phyloP scores from a whole-genome alignment of 78 protist genomes.

The Creolimax fragrantissima region DNA sequence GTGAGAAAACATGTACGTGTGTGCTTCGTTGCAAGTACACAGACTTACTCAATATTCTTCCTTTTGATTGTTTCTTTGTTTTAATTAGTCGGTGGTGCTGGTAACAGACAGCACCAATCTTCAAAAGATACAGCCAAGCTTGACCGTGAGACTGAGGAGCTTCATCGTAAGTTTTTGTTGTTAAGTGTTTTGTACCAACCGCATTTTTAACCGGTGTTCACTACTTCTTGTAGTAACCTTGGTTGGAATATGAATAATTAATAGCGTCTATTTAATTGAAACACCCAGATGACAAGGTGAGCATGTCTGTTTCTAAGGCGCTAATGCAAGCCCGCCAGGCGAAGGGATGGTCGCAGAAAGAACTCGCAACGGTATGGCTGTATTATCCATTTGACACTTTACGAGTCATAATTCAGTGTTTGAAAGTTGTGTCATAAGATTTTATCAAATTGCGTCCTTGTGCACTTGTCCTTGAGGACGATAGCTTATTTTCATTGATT shows the following conservation, averaged over 20 bases:
- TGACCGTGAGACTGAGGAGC: slow-evolving; percentile 30
- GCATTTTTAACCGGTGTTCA: too few relatives aligned
- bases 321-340: slow-evolving; percentile 49
- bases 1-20: neutral
- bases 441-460: too few relatives aligned
- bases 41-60: neutral
- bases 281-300: neutral
- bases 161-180: neutral
- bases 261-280: neutral
- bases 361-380: slow-evolving; percentile 46
- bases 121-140: slow-evolving; percentile 1
- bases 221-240: too few relatives aligned
- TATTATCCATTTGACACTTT: too few relatives aligned
- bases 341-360: slow-evolving; percentile 54
- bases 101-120: neutral
- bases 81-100: neutral
- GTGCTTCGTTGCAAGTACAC: neutral
- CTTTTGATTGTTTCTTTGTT: neutral
- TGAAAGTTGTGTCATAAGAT: too few relatives aligned
- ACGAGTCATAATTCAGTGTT: too few relatives aligned
- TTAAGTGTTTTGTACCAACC: neutral
- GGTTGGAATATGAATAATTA: too few relatives aligned
- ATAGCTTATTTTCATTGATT: too few relatives aligned
- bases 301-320: neutral
- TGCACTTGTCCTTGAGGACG: too few relatives aligned